Base-by-base conservation (phyloP, 2,329 filamentous ascomycete species). In the Magnaporthiopsis poae region DNA sequence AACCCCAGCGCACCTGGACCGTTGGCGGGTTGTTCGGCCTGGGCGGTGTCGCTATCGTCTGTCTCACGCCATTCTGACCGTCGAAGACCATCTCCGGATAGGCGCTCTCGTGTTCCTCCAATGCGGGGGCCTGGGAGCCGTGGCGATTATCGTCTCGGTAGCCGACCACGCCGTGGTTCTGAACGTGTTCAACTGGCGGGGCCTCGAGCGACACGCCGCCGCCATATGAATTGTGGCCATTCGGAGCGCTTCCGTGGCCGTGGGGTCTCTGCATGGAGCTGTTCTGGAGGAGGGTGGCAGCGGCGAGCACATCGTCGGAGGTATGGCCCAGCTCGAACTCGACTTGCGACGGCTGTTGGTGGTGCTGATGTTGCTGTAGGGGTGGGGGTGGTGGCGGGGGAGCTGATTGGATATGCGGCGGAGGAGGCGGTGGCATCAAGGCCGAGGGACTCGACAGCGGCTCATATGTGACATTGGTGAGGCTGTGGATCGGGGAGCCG, bases 241-340 rank as follows among this genome's bases (percentile, higher is more conserved):
- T 73, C 33, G 72, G 68, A 64, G 71, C 74, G 62, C 74, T 73
- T 29, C 71, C 46, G 18, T 56, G 46, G 18, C 46, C 69, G 61
- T 72, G 67, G 60, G 72, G 33, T 71, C 71, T 64, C 67, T 69
- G 65, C 21, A 73, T 67, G n/a, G 77, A 72, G 11, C 77, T 78
- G 68, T 82, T 82, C 65, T 82, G 80, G 13, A 84, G 69, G 15
- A 84, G 70, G 7, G 80, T 84, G 11, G 86, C 84, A 5, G 85
- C 86, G 56, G 82, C 84, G 62, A 88, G 76, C 7, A 88, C 82
- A 69, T 89, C 86, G 25, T 81, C 78, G 2, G 83, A 78, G 13
- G 78, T 73, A n/a, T 74, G 73, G 66, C 73, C 71, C 39, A 76
- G 68, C 59, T 70, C 67, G 25, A 73, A 67, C 5, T 35, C 63